Evolutionary conservation across 495 filamentous ascomycete genomes (phyloP), one percentile per base, ranked within the genome.

Genomic region (Tirmania nivea): DNA sequence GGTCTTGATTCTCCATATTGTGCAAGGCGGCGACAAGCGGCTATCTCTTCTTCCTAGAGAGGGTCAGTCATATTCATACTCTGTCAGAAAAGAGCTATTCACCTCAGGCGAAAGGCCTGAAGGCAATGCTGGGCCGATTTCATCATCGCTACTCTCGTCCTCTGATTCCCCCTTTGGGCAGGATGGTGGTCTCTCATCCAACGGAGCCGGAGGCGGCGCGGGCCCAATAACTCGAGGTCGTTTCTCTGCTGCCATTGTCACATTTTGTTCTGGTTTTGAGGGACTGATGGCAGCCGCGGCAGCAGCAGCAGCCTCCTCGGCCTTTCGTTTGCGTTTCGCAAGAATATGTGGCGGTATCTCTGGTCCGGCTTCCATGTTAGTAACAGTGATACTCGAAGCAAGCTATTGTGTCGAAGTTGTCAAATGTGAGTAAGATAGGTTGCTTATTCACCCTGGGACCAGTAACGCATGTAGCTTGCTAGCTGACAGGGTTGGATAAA

Each of bases 111-210:
- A 57, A 17, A 65, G 64, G 5, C 69, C 65, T 17, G 79, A 72
- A 16, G 88, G 85, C 21, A 87, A 73, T 21, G 81, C 74, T n/a
- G 89, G 89, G 0, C 89, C 90, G 63, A 84, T 88, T 57, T 81
- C 79, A 57, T 80, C 77, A 53, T 79, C 77, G 37, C 70, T 69
- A 34, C 62, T 68, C 53, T 63, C 67, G 57, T 62, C 55, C 35
- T 48, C 54, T 31, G 68, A 65, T 50, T 68, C 65, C 34, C 64
- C 60, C 10, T 59, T 52, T 6, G 61, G 58, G 7, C 54, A 56
- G 0, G 54, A 56, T 19, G 62, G 34, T 47, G 73, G 74, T n/a
- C 55, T 57, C 67, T 77, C 71, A 19, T 70, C 63, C 25, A 77
- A 66, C 20, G 67, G 64, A 14, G 74, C 73, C 53, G 77, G 77